Conservation (phyloP, 2,329 filamentous ascomycete genomes). For the Pseudopithomyces maydicus region DNA sequence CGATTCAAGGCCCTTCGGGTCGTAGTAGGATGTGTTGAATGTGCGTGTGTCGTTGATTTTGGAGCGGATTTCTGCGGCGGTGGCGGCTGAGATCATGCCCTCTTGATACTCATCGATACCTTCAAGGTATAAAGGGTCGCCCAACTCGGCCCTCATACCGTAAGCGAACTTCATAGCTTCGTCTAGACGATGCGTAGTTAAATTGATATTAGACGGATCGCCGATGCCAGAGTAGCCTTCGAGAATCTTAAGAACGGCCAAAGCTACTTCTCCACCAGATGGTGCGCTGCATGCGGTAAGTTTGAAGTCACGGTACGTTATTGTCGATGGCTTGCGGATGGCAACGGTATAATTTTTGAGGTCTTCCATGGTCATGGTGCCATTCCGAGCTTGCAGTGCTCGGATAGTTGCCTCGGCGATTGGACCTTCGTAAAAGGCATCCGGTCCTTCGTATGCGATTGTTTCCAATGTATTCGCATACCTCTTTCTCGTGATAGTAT, state of each 20-base stretch:
- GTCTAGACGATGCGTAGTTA: conserved; percentile 80
- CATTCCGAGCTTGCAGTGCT: conserved; percentile 70
- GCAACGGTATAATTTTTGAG: conserved; percentile 73
- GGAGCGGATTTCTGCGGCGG: conserved; percentile 63
- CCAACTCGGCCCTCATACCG: conserved; percentile 74
- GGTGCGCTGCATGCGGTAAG: conserved; percentile 75
- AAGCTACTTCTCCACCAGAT: conserved; percentile 75
- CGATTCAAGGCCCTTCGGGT: conserved; percentile 69
- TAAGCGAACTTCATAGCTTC: conserved; percentile 93
- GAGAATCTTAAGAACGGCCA: conserved; percentile 81
- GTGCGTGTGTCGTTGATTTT: conserved; percentile 76
- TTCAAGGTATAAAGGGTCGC: conserved; percentile 77
- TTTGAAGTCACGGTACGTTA: conserved; percentile 66
- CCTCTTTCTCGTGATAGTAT: conserved; percentile 78
- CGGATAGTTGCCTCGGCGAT: conserved; percentile 76
- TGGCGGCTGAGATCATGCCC: conserved; percentile 66
- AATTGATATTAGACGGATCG: conserved; percentile 59
- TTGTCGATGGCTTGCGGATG: conserved; percentile 63
- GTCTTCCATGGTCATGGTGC: conserved; percentile 85
- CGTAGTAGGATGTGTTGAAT: conserved; percentile 74
- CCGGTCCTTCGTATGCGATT: conserved; percentile 73
- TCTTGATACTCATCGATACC: conserved; percentile 68
- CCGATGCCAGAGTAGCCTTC: conserved; percentile 74
- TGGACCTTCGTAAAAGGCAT: conserved; percentile 74
- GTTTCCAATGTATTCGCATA: conserved; percentile 80